Evolutionary conservation across 164 flowering plant genomes (phyloP).

Genomic region (Santalum album): DNA sequence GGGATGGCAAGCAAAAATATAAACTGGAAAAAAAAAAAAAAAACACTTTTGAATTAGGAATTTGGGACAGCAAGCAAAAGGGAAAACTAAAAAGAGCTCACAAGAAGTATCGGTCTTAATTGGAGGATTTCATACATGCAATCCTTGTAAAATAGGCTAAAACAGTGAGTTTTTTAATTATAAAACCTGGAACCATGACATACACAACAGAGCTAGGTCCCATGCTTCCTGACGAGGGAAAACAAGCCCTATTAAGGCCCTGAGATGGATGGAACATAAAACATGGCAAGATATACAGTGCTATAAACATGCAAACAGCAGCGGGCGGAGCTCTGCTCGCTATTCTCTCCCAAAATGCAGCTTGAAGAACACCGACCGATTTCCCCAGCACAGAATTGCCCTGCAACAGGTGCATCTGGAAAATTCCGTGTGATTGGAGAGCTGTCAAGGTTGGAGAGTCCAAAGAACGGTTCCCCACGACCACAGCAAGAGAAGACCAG

Average conservation of each 20-base stretch:
- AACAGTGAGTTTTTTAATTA: neutral
- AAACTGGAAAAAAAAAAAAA: no score
- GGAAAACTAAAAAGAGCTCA: no score
- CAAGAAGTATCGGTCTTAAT: no score
- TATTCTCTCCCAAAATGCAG: slow-evolving; percentile 2
- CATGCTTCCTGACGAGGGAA: no score
- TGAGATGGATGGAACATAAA: slow-evolving; percentile 21
- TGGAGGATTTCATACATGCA: no score
- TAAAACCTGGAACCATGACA: no score
- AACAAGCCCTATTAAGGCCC: neutral
- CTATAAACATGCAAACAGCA: slow-evolving; percentile 40
- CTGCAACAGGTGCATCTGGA: slow-evolving; percentile 49
- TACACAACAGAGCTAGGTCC: no score
- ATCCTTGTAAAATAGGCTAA: neutral
- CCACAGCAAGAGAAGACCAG: slow-evolving; percentile 61
- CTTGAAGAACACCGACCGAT: slow-evolving; percentile 35
- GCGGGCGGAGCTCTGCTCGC: slow-evolving; percentile 9
- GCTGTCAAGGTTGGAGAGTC: slow-evolving; percentile 39
- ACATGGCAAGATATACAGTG: slow-evolving; percentile 42
- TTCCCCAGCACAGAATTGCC: slow-evolving; percentile 60
- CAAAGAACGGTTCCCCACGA: slow-evolving; percentile 57
- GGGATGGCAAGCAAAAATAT: no score
- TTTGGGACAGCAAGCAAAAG: no score
- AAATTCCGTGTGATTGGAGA: slow-evolving; percentile 51
- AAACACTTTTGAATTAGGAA: no score